A percentile compares a stretch with the other conserved stretches of the same genome.
Evolutionary conservation across 805 yeast genomes (phyloP).

Genomic region (Starmerella floris): DNA sequence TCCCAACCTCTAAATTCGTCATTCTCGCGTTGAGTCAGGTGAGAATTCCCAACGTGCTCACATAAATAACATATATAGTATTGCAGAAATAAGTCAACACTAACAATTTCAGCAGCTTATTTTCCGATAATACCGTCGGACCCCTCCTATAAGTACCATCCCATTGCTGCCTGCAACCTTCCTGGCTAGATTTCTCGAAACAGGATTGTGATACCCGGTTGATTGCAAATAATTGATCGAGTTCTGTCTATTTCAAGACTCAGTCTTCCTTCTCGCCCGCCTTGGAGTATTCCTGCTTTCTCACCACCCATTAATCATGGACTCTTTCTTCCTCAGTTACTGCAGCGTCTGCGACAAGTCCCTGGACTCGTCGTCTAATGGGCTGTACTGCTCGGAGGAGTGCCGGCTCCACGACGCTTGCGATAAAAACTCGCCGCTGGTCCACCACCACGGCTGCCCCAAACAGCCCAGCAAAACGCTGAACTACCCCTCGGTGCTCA

Average conservation of each 20-base stretch:
- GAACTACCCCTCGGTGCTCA: slow-evolving; percentile 12
- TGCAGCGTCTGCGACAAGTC: slow-evolving; percentile 30
- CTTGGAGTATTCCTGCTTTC: too few species aligned
- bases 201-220: too few species aligned
- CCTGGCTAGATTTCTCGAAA: too few species aligned
- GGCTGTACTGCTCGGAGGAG: slow-evolving; percentile 27
- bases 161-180: too few species aligned
- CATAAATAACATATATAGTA: neutral
- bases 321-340: slow-evolving; percentile 22
- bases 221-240: too few species aligned
- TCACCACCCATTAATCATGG: slow-evolving; percentile 10
- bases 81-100: too few species aligned
- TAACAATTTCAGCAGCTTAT: too few species aligned
- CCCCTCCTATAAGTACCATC: too few species aligned
- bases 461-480: neutral
- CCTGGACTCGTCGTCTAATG: slow-evolving; percentile 17
- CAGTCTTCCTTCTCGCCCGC: too few species aligned
- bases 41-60: slow-evolving; percentile 1
- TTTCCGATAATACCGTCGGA: too few species aligned
- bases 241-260: too few species aligned
- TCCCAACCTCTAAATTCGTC: slow-evolving; percentile 11
- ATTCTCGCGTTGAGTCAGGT: slow-evolving; percentile 13
- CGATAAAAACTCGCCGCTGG: slow-evolving; percentile 1
- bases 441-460: neutral
- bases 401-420: slow-evolving; percentile 24